Percentiles rank a stretch among this genome's conserved stretches.
phyloP scores from a whole-genome alignment of 176 grass and related monocot species.

The Oryza australiensis region DNA sequence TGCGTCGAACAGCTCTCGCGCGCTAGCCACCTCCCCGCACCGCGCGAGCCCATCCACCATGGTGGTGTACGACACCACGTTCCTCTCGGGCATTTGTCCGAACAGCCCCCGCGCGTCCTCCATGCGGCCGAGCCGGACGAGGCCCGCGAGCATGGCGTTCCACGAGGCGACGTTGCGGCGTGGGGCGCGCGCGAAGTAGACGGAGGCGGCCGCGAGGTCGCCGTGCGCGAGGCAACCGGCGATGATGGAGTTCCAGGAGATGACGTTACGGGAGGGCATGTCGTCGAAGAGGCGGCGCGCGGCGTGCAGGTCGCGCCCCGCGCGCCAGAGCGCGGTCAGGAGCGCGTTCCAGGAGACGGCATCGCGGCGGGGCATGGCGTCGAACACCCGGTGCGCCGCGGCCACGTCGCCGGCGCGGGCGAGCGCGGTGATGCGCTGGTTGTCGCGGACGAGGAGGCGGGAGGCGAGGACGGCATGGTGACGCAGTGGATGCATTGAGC shows the following conservation, averaged over 20 bases:
- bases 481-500: conserved; percentile 27
- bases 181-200: conserved; percentile 61
- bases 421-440: conserved; percentile 56
- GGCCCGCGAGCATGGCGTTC: conserved; percentile 80
- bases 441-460: conserved; percentile 39
- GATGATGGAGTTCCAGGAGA: conserved; percentile 90
- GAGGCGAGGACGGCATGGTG: not conserved
- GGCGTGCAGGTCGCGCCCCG: conserved; percentile 51
- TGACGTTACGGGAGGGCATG: conserved; percentile 68
- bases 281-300: conserved; percentile 60
- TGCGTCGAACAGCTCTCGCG: conserved; percentile 66
- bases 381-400: conserved; percentile 79
- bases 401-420: conserved; percentile 56
- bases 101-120: conserved; percentile 62
- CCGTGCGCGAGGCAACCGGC: conserved; percentile 72
- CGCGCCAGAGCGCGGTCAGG: conserved; percentile 75
- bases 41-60: conserved; percentile 67
- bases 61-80: conserved; percentile 79
- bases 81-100: conserved; percentile 59
- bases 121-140: conserved; percentile 51
- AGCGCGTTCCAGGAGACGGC: conserved; percentile 84
- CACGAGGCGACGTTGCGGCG: conserved; percentile 73
- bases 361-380: conserved; percentile 67
- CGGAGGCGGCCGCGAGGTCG: conserved; percentile 50
- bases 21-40: conserved; percentile 47